Evolutionary conservation across 768 basidiomycete genomes (phyloP), one percentile per base, ranked within the genome.

Genomic region (Hemileccinum rubropunctum): DNA sequence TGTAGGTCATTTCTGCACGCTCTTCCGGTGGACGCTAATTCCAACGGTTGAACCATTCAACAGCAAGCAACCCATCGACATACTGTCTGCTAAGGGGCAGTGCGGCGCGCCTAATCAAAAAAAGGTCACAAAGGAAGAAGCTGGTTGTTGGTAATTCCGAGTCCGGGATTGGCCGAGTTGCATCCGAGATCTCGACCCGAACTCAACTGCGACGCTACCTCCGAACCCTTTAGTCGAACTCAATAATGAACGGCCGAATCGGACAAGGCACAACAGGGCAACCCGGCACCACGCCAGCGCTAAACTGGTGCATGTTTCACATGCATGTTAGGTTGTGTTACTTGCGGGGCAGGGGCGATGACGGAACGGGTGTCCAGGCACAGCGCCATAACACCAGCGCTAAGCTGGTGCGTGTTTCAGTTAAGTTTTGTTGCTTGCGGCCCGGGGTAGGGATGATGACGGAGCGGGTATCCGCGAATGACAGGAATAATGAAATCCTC

Each of bases 201-300:
- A 37, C 42, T 28, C 42, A 38, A 38, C 21, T 50, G 42, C 48
- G 48, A 50, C n/a, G 12, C 15, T n/a, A 44, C 42, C 48, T 50
- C 42, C 12, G 48, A 23, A 15, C 6, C 17, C n/a, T 28, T 30
- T 27, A 17, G n/a, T 42, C 32, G n/a, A 36, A 8, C 15, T 3
- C 17, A 12, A 12, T 28, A 30, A 33, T 15, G 20, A 23, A 8
- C 38, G 4, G 3, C 7, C 21, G 38, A 20, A 39, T 23, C 18
- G 23, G 38, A 13, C 38, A 26, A 14, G 38, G 38, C 23, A 23
- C 8, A n/a, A 20, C 36, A 20, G 36, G 17, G 36, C 17, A 37
- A 30, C 36, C 36, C 42, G 30, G 37, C 33, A 47, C 46, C 6
- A 39, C 30, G 27, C 21, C 37, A 30, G 47, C 47, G 47, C 30